Percentiles rank a stretch among this genome's conserved stretches.
Conservation (phyloP, 441 rosid genomes). For the Melastoma candidum region DNA sequence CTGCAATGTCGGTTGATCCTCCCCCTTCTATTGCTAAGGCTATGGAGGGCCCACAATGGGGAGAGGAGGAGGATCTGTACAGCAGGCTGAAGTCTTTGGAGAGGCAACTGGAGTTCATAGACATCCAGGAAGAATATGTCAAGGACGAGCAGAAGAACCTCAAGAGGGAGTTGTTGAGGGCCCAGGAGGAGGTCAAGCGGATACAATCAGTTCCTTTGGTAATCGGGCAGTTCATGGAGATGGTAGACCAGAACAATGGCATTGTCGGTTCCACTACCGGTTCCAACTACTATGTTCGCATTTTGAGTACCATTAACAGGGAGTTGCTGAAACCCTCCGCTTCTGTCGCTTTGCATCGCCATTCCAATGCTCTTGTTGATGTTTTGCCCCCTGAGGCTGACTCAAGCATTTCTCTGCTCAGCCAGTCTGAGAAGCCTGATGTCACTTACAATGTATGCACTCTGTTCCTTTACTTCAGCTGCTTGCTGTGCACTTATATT, state of each 20-base stretch:
- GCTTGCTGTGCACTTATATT: not conserved
- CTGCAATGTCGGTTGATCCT: too few relatives aligned
- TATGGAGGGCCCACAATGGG: too few relatives aligned
- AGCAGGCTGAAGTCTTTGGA: slow-evolving; percentile 64
- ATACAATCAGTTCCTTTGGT: slow-evolving; percentile 96
- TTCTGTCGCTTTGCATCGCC: slow-evolving; percentile 95
- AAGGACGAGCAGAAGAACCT: slow-evolving; percentile 96
- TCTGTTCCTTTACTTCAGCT: slow-evolving; percentile 2
- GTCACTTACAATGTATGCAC: slow-evolving; percentile 65
- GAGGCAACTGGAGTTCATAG: slow-evolving; percentile 84
- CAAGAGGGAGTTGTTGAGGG: slow-evolving; percentile 84
- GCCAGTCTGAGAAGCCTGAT: slow-evolving; percentile 98
- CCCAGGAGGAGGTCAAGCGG: slow-evolving; percentile 97
- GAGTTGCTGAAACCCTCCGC: slow-evolving; percentile 93
- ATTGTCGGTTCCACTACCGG: slow-evolving; percentile 98
- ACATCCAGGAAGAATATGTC: slow-evolving; percentile 91
- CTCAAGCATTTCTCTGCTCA: slow-evolving; percentile 89
- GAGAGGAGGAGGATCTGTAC: slow-evolving; percentile 80
- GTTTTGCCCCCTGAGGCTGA: slow-evolving; percentile 98
- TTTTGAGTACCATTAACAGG: slow-evolving; percentile 83
- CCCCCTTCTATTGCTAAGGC: too few relatives aligned
- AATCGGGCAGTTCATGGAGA: slow-evolving; percentile 98
- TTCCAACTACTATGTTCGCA: slow-evolving; percentile 86
- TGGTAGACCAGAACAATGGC: slow-evolving; percentile 97
- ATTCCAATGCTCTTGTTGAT: slow-evolving; percentile 92